Evolutionary conservation across 1,284 basidiomycete genomes (phyloP), one percentile per base, ranked within the genome.

Genomic region (Rhodotorula sp.): DNA sequence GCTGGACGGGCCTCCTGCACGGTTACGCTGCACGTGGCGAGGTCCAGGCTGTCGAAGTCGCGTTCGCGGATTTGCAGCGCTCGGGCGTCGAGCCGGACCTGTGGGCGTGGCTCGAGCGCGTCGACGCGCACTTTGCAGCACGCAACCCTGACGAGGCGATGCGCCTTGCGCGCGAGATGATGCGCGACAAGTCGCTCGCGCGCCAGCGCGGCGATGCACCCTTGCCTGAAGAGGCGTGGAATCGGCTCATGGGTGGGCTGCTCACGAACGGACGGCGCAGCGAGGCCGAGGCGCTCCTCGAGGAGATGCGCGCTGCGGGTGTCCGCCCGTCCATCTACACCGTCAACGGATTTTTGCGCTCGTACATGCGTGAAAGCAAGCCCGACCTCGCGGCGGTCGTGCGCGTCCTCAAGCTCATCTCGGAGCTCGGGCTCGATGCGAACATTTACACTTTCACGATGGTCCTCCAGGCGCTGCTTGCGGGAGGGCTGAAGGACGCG

Each of bases 401-500:
- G 27, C 64, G 67, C 19, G 50, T 69, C 29, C 62, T 76, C 53
- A 56, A 55, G 58, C 53, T 64, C 64, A 55, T 76, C 44, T 48
- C 74, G 17, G 58, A 61, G 13, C 66, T 54, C 12, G 64, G 70
- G 0, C 64, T 76, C 67, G 70, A 71, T n/a, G 59, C 74, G 32
- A 65, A 76, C 66, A 72, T 70, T 37, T 72, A 62, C 60, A 76
- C 74, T 13, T 76, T 67, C 44, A 76, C 74, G 60, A 76, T 70
- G 70, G 57, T 76, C 21, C 67, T 76, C 53, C 66, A 68, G 53
- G 64, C 74, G n/a, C 61, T 76, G 25, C 74, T 76, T 27, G 39
- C 58, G 12, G 64, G 54, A 8, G 70, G 72, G 1, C 72, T 74
- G n/a, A 46, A 61, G 48, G 70, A 76, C 48, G 72, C 74, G 27